Evolutionary conservation across 768 basidiomycete genomes (phyloP).

Genomic region (Trametes elegans): DNA sequence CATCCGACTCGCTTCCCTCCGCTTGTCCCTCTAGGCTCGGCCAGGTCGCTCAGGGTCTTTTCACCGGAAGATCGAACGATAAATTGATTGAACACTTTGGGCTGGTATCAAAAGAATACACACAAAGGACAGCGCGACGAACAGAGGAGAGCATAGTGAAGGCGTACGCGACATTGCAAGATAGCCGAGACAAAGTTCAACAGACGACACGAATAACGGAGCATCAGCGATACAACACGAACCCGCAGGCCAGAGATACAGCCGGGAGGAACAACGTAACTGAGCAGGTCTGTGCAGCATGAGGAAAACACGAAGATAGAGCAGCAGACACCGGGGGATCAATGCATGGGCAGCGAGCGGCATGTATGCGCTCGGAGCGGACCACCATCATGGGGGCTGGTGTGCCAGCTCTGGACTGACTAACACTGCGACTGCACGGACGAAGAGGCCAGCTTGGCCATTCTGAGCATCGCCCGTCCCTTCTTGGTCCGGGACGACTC

Average conservation of each 20-base stretch:
- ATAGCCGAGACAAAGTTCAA: neutral
- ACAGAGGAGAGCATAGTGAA: neutral
- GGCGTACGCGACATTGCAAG: neutral
- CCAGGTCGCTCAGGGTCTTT: too few species aligned
- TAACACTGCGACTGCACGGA: too few species aligned
- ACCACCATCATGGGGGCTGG: too few species aligned
- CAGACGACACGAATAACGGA: neutral
- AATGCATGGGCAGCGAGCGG: too few species aligned
- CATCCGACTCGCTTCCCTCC: neutral
- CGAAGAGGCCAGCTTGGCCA: constrained; percentile 4
- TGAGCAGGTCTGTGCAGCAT: neutral
- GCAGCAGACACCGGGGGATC: too few species aligned
- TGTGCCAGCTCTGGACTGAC: too few species aligned
- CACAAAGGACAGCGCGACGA: neutral
- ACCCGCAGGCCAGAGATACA: neutral
- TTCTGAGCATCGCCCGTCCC: constrained; percentile 31
- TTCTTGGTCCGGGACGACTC: constrained; percentile 47
- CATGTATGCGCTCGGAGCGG: too few species aligned
- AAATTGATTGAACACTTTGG: too few species aligned
- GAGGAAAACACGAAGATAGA: neutral
- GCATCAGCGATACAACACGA: neutral
- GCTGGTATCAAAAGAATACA: neutral
- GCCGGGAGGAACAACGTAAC: neutral
- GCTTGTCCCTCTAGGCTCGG: too few species aligned
- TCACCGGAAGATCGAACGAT: neutral